Evolutionary conservation across 2,329 filamentous ascomycete genomes (phyloP).

Genomic region (Colletotrichum siamense): DNA sequence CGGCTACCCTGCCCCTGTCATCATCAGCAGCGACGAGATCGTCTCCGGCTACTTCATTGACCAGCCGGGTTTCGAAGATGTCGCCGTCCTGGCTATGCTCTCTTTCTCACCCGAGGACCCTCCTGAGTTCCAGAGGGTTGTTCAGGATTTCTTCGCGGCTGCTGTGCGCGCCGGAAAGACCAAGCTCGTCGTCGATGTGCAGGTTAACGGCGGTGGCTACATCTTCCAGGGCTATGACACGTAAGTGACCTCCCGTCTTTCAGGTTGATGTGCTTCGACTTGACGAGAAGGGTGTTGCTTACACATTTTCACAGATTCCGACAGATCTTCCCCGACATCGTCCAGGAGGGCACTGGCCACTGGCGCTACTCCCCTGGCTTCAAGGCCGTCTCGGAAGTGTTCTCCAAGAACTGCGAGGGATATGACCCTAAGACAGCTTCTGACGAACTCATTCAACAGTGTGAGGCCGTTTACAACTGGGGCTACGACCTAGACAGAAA

Average conservation of each 20-base stretch:
- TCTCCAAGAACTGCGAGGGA: conserved; percentile 48
- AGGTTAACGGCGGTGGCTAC: conserved; percentile 61
- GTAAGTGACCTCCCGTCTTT: neutral
- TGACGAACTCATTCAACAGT: conserved; percentile 44
- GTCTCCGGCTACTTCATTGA: conserved; percentile 38
- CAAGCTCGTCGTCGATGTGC: conserved; percentile 66
- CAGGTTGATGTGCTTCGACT: neutral
- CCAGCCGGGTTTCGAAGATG: conserved; percentile 35
- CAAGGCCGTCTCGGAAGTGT: conserved; percentile 47
- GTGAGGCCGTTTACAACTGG: conserved; percentile 50
- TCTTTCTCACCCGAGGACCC: conserved; percentile 29
- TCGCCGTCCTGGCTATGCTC: conserved; percentile 33
- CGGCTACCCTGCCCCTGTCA: conserved; percentile 33
- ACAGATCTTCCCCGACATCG: conserved; percentile 50
- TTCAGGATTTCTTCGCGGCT: conserved; percentile 36
- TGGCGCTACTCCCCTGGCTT: conserved; percentile 47
- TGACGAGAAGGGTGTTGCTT: neutral
- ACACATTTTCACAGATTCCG: conserved; percentile 48
- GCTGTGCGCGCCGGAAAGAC: conserved; percentile 54
- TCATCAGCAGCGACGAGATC: conserved; percentile 27
- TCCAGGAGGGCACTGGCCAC: conserved; percentile 39
- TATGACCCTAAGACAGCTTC: conserved; percentile 33
- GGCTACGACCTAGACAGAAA: conserved; percentile 54
- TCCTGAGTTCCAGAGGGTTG: conserved; percentile 39
- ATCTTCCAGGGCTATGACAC: conserved; percentile 61